Evolutionary conservation across 192 early-diverging fungal species (phyloP).

Genomic region (Cladochytrium replicatum): DNA sequence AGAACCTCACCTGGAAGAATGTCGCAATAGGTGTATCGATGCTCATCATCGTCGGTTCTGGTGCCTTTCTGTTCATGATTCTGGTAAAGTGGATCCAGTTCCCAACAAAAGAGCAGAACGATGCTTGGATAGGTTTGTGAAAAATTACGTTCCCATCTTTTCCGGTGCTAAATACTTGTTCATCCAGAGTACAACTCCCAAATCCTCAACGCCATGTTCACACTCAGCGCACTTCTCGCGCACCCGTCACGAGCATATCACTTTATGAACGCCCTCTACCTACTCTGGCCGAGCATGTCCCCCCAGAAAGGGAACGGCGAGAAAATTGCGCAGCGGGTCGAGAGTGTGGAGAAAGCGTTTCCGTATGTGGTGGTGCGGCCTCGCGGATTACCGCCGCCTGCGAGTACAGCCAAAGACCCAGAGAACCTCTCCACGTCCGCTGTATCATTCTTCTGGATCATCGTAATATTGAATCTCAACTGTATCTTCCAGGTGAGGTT

Average conservation of each 20-base stretch:
- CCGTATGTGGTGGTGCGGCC: conserved; percentile 4
- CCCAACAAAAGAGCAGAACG: conserved; percentile 5
- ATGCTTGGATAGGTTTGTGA: conserved; percentile 24
- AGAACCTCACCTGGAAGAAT: too few relatives aligned
- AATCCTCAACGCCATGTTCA: conserved; percentile 28
- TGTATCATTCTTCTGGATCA: conserved; percentile 11
- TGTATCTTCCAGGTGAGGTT: conserved; percentile 26
- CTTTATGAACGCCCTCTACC: not conserved
- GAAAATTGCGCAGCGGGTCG: conserved; percentile 3
- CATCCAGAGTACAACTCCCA: too few relatives aligned
- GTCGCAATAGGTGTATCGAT: too few relatives aligned
- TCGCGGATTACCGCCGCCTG: not conserved
- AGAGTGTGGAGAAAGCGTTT: conserved; percentile 4
- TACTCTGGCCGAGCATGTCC: not conserved
- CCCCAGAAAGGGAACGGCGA: not conserved
- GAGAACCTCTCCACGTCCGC: too few relatives aligned
- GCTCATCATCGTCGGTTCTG: conserved; percentile 24
- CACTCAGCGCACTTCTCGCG: conserved; percentile 14
- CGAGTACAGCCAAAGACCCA: not conserved
- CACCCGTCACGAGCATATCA: conserved; percentile 8
- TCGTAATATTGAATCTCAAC: conserved; percentile 15
- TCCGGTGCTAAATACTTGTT: too few relatives aligned
- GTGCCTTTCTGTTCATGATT: conserved; percentile 31
- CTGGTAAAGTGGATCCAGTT: conserved; percentile 19
- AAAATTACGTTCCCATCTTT: too few relatives aligned